Conservation (phyloP, 805 yeast genomes). For the Yamadazyma sp. region DNA sequence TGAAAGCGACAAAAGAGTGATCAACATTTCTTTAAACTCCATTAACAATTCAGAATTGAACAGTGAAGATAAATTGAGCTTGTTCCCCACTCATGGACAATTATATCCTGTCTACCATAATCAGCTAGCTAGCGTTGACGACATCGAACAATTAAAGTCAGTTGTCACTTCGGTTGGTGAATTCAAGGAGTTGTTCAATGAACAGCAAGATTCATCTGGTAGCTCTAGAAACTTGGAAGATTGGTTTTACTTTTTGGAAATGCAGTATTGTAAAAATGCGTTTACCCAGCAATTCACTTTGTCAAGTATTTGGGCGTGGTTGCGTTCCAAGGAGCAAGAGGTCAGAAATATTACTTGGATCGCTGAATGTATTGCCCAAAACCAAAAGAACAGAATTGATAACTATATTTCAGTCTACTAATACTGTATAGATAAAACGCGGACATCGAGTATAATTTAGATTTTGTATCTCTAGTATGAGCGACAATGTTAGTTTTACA, state of each 20-base stretch:
- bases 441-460: not conserved
- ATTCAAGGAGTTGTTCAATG: constrained; percentile 56
- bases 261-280: constrained; percentile 88
- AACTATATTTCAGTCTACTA: constrained; percentile 87
- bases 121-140: constrained; percentile 74
- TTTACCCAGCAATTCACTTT: constrained; percentile 95
- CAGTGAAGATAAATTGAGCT: constrained; percentile 63
- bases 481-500: constrained; percentile 21
- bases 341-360: constrained; percentile 98
- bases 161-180: constrained; percentile 65
- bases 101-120: constrained; percentile 69
- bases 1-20: constrained; percentile 94
- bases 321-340: constrained; percentile 94
- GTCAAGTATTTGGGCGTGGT: constrained; percentile 94
- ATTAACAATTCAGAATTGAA: constrained; percentile 74
- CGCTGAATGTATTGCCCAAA: constrained; percentile 98
- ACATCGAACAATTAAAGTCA: constrained; percentile 75
- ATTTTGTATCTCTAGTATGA: constrained; percentile 3
- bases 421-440: constrained; percentile 7
- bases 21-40: constrained; percentile 89
- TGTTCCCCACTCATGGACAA: constrained; percentile 82
- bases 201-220: constrained; percentile 32
- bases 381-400: constrained; percentile 90
- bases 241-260: constrained; percentile 88
- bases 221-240: constrained; percentile 75